Conservation (phyloP, 2,329 filamentous ascomycete species). For the Aspergillus sp. region DNA sequence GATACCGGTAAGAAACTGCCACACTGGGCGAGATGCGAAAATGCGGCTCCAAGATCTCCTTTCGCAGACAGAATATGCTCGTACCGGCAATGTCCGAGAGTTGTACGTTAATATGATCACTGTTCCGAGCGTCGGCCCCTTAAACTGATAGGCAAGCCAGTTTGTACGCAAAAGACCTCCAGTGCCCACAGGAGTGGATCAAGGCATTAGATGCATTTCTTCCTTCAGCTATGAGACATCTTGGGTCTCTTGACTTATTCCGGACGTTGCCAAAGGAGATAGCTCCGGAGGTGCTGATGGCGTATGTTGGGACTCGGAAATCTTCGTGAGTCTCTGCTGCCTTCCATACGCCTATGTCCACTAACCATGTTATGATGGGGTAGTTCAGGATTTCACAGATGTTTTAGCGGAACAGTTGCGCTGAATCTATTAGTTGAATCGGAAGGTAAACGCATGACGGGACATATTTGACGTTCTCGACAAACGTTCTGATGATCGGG, state of each 20-base stretch:
- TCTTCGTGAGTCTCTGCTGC: conserved; percentile 25
- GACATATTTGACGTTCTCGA: not conserved
- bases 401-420: conserved; percentile 40
- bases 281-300: conserved; percentile 41
- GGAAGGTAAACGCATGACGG: conserved; percentile 22
- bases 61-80: conserved; percentile 9
- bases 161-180: conserved; percentile 38
- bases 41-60: conserved; percentile 37
- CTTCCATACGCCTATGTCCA: not conserved
- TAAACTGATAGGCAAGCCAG: conserved; percentile 25
- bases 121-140: conserved; percentile 12
- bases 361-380: not conserved
- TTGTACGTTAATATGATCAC: conserved; percentile 26
- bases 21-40: conserved; percentile 35
- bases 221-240: conserved; percentile 34
- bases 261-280: conserved; percentile 37
- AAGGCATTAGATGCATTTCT: conserved; percentile 32
- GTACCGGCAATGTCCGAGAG: conserved; percentile 14
- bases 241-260: conserved; percentile 37
- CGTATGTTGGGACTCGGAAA: conserved; percentile 38
- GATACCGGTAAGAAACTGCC: conserved; percentile 38
- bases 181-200: conserved; percentile 36
- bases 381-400: conserved; percentile 40
- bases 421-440: conserved; percentile 37
- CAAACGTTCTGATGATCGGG: conserved; percentile 5